A percentile compares a stretch with the other conserved stretches of the same genome.
These are phyloP conservation scores for Scenedesmus sp. DNA, from an alignment of 163 green algal genomes.

Conservation along the genomic window DNA sequence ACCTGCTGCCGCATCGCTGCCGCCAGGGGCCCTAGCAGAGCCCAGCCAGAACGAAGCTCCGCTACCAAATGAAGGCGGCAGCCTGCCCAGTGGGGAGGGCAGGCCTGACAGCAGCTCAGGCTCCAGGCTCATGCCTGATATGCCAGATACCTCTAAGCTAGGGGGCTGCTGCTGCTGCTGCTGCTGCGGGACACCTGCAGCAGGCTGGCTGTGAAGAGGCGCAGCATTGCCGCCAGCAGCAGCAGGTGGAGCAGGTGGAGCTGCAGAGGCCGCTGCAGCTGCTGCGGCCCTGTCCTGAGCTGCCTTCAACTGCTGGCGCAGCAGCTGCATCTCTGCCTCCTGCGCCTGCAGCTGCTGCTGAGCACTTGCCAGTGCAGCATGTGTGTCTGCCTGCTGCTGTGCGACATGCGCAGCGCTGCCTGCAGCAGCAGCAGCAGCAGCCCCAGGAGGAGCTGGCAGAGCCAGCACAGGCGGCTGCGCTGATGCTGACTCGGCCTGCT, in stretches of 20 bases:
- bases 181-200: neutral
- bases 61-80: constrained; percentile 33
- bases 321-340: constrained; percentile 34
- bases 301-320: constrained; percentile 30
- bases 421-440: constrained; percentile 26
- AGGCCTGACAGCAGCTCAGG: constrained; percentile 22
- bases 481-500: constrained; percentile 41
- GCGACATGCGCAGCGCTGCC: neutral
- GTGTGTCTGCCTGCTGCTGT: constrained; percentile 43
- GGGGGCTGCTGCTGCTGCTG: neutral
- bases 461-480: neutral
- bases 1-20: neutral
- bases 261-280: constrained; percentile 25
- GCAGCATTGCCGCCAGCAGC: neutral
- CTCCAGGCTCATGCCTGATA: neutral
- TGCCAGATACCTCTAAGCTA: neutral
- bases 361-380: constrained; percentile 11
- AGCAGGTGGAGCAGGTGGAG: neutral
- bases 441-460: neutral
- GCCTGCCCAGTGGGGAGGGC: constrained; percentile 30
- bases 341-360: constrained; percentile 22
- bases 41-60: constrained; percentile 51
- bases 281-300: neutral
- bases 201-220: neutral
- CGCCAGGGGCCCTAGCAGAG: constrained; percentile 4